Conservation (phyloP, 306 rosid species). For the Pterocarpus santalinus region DNA sequence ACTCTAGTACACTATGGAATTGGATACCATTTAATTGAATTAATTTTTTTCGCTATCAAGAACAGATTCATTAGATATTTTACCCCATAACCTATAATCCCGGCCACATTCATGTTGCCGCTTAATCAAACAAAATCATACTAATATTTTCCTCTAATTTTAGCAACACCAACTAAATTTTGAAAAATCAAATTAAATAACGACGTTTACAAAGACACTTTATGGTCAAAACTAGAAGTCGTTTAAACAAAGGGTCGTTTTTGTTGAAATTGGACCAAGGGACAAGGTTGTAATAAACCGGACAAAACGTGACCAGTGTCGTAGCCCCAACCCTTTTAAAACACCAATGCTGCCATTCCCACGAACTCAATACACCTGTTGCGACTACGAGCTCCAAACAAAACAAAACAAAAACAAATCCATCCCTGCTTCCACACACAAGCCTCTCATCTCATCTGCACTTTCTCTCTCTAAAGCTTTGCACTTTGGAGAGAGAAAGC, state of each 20-base stretch:
- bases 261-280: neutral
- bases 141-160: neutral
- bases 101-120: slow-evolving; percentile 34
- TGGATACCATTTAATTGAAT: neutral
- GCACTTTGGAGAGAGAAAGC: slow-evolving; percentile 32
- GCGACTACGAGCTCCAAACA: neutral
- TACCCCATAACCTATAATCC: neutral
- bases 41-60: slow-evolving; percentile 30
- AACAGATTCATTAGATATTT: slow-evolving; percentile 22
- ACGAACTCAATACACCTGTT: neutral
- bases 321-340: slow-evolving; percentile 28
- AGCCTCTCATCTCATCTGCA: neutral
- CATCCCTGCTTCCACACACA: neutral
- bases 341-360: neutral
- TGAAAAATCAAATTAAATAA: neutral
- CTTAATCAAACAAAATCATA: neutral
- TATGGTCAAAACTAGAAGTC: neutral
- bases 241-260: neutral
- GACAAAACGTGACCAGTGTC: slow-evolving; percentile 7
- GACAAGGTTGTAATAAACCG: slow-evolving; percentile 28
- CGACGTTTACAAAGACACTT: neutral
- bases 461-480: too few relatives aligned
- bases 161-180: neutral
- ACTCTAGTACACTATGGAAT: neutral
- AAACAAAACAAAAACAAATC: neutral